Evolutionary conservation across 1,284 basidiomycete genomes (phyloP).

Genomic region (Ganoderma boninense): DNA sequence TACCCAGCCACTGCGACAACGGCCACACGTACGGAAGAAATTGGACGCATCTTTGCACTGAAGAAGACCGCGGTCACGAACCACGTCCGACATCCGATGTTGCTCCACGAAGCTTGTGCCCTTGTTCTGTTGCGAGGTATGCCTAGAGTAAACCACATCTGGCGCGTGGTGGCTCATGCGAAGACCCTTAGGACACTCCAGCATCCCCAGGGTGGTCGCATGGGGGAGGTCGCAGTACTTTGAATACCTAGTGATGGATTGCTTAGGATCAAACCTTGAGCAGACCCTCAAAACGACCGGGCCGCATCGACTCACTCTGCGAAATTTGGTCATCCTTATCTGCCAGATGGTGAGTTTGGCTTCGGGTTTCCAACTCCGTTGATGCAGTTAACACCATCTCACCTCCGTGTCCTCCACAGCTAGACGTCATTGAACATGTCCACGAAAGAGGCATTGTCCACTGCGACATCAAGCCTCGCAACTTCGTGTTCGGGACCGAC

Average conservation of each 20-base stretch:
- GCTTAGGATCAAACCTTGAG: not conserved
- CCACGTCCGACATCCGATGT: not conserved
- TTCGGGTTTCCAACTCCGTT: not conserved
- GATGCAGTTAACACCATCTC: not conserved
- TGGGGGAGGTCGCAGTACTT: not conserved
- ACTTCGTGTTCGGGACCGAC: not conserved
- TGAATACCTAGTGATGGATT: not conserved
- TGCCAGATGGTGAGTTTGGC: not conserved
- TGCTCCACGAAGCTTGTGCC: not conserved
- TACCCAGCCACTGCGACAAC: not conserved
- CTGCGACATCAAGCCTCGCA: not conserved
- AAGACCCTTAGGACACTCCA: not conserved
- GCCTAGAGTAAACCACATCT: not conserved
- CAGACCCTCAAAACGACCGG: not conserved
- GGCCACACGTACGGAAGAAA: not conserved
- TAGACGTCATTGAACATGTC: not conserved
- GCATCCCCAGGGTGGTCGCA: not conserved
- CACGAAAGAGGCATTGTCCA: not conserved
- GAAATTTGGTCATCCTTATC: not conserved
- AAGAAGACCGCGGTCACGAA: not conserved
- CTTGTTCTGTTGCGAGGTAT: not conserved
- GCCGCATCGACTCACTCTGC: not conserved
- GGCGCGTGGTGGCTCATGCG: not conserved
- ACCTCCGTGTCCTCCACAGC: not conserved
- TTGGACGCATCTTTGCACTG: not conserved